These are phyloP conservation scores for Trichoderma sp. DNA, from an alignment of 2,329 filamentous ascomycete species.

Conservation along the genomic window DNA sequence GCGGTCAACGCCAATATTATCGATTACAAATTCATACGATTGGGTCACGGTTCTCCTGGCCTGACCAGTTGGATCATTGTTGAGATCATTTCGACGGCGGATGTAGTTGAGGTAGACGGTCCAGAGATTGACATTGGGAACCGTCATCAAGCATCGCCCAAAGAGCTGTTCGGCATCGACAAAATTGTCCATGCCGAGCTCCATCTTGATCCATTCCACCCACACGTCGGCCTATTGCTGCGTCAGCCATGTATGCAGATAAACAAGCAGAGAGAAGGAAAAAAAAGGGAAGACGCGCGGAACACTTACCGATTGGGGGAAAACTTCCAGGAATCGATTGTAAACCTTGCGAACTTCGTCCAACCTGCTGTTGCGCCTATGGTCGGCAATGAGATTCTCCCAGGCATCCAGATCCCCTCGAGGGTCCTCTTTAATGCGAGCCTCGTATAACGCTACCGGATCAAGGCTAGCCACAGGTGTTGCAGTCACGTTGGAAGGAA, in stretches of 20 bases:
- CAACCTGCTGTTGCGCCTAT: constrained; percentile 75
- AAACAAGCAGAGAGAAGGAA: not conserved
- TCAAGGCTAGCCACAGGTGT: constrained; percentile 52
- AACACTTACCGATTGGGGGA: constrained; percentile 81
- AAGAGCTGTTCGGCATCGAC: constrained; percentile 80
- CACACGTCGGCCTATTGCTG: constrained; percentile 79
- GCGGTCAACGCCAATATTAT: constrained; percentile 85
- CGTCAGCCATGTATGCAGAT: constrained; percentile 5
- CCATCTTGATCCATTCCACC: constrained; percentile 85
- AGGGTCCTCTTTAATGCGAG: constrained; percentile 86
- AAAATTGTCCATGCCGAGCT: constrained; percentile 82
- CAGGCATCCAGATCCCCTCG: constrained; percentile 91
- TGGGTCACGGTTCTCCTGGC: constrained; percentile 77
- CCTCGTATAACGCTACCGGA: constrained; percentile 76
- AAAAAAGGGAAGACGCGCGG: not conserved
- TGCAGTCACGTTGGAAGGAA: constrained; percentile 34
- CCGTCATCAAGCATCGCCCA: constrained; percentile 69
- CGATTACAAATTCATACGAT: constrained; percentile 88
- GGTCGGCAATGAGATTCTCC: constrained; percentile 80
- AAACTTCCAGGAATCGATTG: constrained; percentile 81
- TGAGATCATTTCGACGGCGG: constrained; percentile 81
- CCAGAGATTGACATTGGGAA: constrained; percentile 85
- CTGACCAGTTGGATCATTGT: constrained; percentile 70
- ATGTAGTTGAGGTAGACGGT: constrained; percentile 94
- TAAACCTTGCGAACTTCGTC: constrained; percentile 79